Evolutionary conservation across 2,329 filamentous ascomycete species (phyloP), one percentile per base, ranked within the genome.

Genomic region (Fusarium veterinarium): DNA sequence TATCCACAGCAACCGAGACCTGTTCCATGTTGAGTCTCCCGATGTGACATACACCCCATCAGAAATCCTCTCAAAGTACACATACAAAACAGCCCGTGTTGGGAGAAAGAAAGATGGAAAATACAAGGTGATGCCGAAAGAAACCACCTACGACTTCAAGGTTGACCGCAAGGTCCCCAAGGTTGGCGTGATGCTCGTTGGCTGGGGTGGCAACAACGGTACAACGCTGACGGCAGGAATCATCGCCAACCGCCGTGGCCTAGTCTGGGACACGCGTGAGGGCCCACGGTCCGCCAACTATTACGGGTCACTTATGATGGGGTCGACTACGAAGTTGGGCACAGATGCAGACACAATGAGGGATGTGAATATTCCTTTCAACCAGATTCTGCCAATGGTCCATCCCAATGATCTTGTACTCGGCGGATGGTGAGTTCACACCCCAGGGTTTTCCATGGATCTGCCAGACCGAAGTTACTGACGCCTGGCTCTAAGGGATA

Each of bases 151-250:
- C 83, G 92, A 98, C 87, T 98, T 99, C 92, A 97, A 97, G 89
- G 93, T 96, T 80, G 93, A 97, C 82, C 94, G 95, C 83, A 93
- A 93, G 84, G 90, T 98, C 67, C 94, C 95, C 84, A 97, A 95
- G 88, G 90, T 94, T 76, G 96, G 96, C 81, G 90, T 98, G 86
- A 98, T 99, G 96, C 89, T 99, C 75, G 95, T 98, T 76, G 96
- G 96, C 73, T 95, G 93, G 91, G 96, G 96, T 84, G 96, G 96
- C 80, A 99, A 99, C 90, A 99, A 99, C 82, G 96, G 96, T 75
- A 94, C 94, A 75, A 99, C 96, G 65, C 94, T 99, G 71, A 98
- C 96, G 67, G 96, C 96, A 70, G 96, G 95, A 83, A 97, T 99
- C 84, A 89, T 99, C 81, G 96, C 95, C 84, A 99, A 99, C 86